A percentile compares a stretch with the other conserved stretches of the same genome.
phyloP scores from a whole-genome alignment of 805 yeast genomes.

The Schwanniomyces vanrijiae region DNA sequence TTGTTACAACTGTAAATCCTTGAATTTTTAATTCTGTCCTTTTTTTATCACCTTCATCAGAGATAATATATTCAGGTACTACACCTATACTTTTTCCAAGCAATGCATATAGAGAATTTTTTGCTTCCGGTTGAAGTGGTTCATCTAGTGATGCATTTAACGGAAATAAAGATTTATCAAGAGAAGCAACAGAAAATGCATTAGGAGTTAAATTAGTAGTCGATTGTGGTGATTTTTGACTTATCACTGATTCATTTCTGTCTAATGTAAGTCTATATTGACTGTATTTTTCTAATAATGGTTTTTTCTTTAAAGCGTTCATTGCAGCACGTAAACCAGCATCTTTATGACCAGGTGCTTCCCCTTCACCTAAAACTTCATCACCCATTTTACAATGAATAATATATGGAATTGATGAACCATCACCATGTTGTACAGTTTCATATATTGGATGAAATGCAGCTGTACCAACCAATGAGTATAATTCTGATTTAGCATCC shows the following conservation, averaged over 20 bases:
- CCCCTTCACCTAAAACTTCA: constrained; percentile 70
- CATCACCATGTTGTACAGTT: constrained; percentile 46
- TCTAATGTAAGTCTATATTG: constrained; percentile 42
- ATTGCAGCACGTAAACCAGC: constrained; percentile 89
- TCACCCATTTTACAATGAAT: constrained; percentile 68
- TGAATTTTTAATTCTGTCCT: constrained; percentile 30
- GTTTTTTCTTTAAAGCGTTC: constrained; percentile 63
- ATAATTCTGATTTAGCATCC: constrained; percentile 76
- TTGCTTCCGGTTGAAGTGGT: constrained; percentile 33
- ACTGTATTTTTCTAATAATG: constrained; percentile 62
- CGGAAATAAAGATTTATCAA: constrained; percentile 21
- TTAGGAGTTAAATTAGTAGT: neutral
- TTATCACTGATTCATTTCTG: constrained; percentile 13
- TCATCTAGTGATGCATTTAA: constrained; percentile 17
- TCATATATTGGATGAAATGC: constrained; percentile 60
- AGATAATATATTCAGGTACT: constrained; percentile 33
- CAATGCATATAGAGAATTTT: constrained; percentile 39
- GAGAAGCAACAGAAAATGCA: neutral
- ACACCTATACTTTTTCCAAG: constrained; percentile 34
- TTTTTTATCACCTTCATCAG: constrained; percentile 19
- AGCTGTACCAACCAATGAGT: constrained; percentile 78
- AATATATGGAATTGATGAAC: constrained; percentile 48
- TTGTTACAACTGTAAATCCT: constrained; percentile 28
- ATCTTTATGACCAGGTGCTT: constrained; percentile 64
- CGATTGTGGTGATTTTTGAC: constrained; percentile 5